phyloP scores from a whole-genome alignment of 2,329 filamentous ascomycete species.

The Fusarium torulosum region DNA sequence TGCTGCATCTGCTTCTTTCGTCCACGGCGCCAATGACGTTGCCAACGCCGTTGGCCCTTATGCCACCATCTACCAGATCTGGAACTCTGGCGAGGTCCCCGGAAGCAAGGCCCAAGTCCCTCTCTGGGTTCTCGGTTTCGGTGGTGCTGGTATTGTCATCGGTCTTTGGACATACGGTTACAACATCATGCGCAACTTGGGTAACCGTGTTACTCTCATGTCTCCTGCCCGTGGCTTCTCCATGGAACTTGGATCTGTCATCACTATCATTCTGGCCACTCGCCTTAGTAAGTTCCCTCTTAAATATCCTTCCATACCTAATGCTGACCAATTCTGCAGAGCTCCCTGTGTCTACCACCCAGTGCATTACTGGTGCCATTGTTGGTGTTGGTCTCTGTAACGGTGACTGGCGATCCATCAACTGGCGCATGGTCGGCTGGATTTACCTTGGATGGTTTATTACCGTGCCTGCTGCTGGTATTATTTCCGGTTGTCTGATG shows the following conservation, averaged over 20 bases:
- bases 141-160: slow-evolving; percentile 64
- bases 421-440: slow-evolving; percentile 72
- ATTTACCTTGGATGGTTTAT: slow-evolving; percentile 72
- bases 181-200: slow-evolving; percentile 73
- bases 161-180: slow-evolving; percentile 73
- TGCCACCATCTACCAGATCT: slow-evolving; percentile 72
- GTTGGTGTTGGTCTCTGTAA: slow-evolving; percentile 73
- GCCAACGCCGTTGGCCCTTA: slow-evolving; percentile 73
- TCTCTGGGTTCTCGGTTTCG: slow-evolving; percentile 70
- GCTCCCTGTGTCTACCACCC: slow-evolving; percentile 73
- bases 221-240: slow-evolving; percentile 70
- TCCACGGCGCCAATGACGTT: slow-evolving; percentile 76
- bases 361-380: slow-evolving; percentile 73
- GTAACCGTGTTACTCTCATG: slow-evolving; percentile 73
- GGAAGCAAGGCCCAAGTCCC: slow-evolving; percentile 63
- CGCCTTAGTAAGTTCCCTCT: slow-evolving; percentile 60
- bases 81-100: slow-evolving; percentile 61
- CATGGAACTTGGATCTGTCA: slow-evolving; percentile 71
- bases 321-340: slow-evolving; percentile 49
- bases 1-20: slow-evolving; percentile 72
- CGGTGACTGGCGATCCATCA: slow-evolving; percentile 69
- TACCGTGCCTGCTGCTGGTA: slow-evolving; percentile 68
- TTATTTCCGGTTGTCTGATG: slow-evolving; percentile 71
- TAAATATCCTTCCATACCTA: background rate
- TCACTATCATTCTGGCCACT: slow-evolving; percentile 74